These are phyloP conservation scores for Orbilia oligospora DNA, from an alignment of 2,329 filamentous ascomycete genomes.

Conservation along the genomic window DNA sequence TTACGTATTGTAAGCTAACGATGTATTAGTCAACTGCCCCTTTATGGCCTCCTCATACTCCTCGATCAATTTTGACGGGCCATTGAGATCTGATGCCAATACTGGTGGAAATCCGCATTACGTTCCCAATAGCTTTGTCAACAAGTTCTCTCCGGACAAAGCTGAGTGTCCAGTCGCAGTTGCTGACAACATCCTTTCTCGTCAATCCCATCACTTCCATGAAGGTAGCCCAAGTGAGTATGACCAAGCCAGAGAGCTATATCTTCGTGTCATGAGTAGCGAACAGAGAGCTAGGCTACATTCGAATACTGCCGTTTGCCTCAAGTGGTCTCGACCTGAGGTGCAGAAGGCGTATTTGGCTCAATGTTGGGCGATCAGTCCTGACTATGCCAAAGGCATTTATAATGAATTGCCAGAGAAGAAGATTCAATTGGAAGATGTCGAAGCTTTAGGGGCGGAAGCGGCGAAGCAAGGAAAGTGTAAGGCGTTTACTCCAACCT, in stretches of 20 bases:
- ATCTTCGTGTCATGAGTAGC: conserved; percentile 70
- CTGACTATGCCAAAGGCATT: conserved; percentile 69
- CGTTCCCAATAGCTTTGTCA: conserved; percentile 70
- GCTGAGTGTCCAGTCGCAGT: conserved; percentile 71
- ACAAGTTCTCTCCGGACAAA: conserved; percentile 71
- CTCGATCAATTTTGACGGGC: conserved; percentile 71
- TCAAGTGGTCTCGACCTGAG: conserved; percentile 68
- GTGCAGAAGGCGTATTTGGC: conserved; percentile 72
- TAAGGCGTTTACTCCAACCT: conserved; percentile 68
- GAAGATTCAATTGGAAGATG: conserved; percentile 69
- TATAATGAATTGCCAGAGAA: conserved; percentile 69
- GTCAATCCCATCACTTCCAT: conserved; percentile 73
- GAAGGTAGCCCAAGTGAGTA: conserved; percentile 72
- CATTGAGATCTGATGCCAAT: conserved; percentile 70
- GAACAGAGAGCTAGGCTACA: conserved; percentile 69
- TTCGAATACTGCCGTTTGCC: conserved; percentile 70
- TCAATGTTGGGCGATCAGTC: conserved; percentile 71
- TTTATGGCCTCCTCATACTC: conserved; percentile 70
- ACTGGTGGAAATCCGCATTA: conserved; percentile 70
- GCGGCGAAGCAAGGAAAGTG: conserved; percentile 70
- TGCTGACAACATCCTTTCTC: conserved; percentile 70
- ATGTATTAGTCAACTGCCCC: conserved; percentile 65
- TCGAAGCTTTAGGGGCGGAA: conserved; percentile 68
- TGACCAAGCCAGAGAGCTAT: conserved; percentile 71
- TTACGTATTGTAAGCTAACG: neutral